Evolutionary conservation across 306 rosid species (phyloP).

Genomic region (Glycine soja): DNA sequence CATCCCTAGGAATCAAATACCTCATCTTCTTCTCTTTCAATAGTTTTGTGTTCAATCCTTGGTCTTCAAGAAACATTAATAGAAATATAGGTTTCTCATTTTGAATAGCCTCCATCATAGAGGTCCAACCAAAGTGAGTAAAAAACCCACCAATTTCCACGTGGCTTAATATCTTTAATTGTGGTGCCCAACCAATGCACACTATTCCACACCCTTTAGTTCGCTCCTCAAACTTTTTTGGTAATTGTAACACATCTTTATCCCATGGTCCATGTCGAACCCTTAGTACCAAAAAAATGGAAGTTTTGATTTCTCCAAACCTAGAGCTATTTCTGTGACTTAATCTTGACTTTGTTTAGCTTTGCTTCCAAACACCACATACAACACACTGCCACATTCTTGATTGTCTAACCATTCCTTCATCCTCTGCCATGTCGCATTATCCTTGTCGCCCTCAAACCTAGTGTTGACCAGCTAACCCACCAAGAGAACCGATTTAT

Average conservation of each 20-base stretch:
- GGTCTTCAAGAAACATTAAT: conserved; percentile 37
- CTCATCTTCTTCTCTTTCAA: conserved; percentile 56
- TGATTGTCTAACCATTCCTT: no score
- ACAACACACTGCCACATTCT: no score
- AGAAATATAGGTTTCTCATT: conserved; percentile 43
- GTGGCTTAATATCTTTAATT: conserved; percentile 54
- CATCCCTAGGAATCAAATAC: conserved; percentile 43
- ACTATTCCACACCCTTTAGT: conserved; percentile 52
- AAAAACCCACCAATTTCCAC: conserved; percentile 52
- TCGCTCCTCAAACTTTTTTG: conserved; percentile 59
- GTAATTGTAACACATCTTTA: conserved; percentile 30
- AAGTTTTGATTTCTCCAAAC: conserved; percentile 51
- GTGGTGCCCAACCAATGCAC: conserved; percentile 55
- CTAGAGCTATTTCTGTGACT: no score
- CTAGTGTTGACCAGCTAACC: no score
- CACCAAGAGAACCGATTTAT: no score
- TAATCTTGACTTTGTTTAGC: no score
- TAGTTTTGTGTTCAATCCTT: conserved; percentile 47
- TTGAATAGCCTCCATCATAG: conserved; percentile 46
- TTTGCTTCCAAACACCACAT: no score
- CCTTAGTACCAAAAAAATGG: conserved; percentile 55
- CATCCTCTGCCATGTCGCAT: no score
- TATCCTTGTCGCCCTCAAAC: no score
- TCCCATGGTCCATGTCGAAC: conserved; percentile 16
- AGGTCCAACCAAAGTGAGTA: conserved; percentile 64